These are phyloP conservation scores for Sporothrix brunneoviolacea DNA, from an alignment of 2,329 filamentous ascomycete genomes.

Conservation along the genomic window DNA sequence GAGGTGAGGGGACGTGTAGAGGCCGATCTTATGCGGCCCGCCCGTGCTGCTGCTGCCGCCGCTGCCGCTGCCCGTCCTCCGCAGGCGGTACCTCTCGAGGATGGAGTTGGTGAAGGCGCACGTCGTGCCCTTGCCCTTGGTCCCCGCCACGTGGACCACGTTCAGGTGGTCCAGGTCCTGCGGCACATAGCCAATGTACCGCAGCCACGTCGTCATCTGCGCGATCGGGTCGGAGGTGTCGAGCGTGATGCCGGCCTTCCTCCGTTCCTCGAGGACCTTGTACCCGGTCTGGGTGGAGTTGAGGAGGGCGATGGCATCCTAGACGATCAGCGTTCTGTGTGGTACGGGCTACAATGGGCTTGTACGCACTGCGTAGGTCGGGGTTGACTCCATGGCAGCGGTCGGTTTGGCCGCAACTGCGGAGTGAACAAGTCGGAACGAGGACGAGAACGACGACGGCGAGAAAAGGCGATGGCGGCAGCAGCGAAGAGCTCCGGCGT, in stretches of 20 bases:
- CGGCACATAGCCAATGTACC: slow-evolving; percentile 64
- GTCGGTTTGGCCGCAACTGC: neutral
- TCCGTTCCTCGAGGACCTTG: slow-evolving; percentile 69
- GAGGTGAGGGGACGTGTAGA: slow-evolving; percentile 65
- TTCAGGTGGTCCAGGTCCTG: slow-evolving; percentile 54
- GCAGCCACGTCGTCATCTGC: slow-evolving; percentile 74
- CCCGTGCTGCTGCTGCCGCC: no score
- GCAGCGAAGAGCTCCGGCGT: slow-evolving; percentile 3
- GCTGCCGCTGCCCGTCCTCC: neutral
- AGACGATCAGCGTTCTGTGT: slow-evolving; percentile 1
- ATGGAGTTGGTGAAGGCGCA: slow-evolving; percentile 62
- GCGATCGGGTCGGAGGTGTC: slow-evolving; percentile 59
- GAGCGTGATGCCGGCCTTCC: slow-evolving; percentile 64
- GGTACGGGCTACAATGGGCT: neutral
- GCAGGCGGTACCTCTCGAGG: slow-evolving; percentile 43
- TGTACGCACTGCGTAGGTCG: neutral
- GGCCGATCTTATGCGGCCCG: slow-evolving; percentile 44
- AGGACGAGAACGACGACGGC: neutral
- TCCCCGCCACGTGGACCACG: slow-evolving; percentile 64
- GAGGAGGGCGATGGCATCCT: slow-evolving; percentile 81
- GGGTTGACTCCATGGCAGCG: neutral
- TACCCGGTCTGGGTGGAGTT: slow-evolving; percentile 91
- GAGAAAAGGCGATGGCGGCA: slow-evolving; percentile 2
- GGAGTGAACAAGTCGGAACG: neutral
- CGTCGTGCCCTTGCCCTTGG: slow-evolving; percentile 71